Conservation (phyloP, 441 rosid genomes). For the Syzygium syzygioides region DNA sequence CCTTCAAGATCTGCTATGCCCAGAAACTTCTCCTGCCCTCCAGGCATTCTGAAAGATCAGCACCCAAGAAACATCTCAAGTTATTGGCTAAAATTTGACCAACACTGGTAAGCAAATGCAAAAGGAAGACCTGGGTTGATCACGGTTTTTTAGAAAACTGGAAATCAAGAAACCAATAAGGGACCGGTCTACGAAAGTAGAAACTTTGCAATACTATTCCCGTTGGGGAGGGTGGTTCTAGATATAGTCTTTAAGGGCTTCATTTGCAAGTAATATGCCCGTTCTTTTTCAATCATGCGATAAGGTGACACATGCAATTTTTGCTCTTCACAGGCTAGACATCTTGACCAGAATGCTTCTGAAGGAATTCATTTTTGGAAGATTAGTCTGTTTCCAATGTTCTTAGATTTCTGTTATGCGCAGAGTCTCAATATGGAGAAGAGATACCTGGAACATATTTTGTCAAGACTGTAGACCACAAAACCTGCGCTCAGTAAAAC, state of each 20-base stretch:
- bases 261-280: background rate
- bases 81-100: background rate
- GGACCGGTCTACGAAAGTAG: background rate
- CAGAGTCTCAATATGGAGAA: background rate
- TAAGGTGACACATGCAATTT: background rate
- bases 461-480: slow-evolving; percentile 60
- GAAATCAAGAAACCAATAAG: background rate
- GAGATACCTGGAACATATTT: slow-evolving; percentile 58
- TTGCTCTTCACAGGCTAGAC: background rate
- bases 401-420: background rate
- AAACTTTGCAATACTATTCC: background rate
- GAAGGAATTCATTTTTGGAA: background rate
- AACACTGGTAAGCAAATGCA: background rate
- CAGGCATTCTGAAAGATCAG: slow-evolving; percentile 52
- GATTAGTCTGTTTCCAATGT: background rate
- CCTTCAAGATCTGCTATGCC: slow-evolving; percentile 69
- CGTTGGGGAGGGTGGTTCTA: background rate
- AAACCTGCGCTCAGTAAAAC: slow-evolving; percentile 36
- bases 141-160: background rate
- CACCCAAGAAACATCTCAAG: background rate
- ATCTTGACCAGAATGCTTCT: background rate
- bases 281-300: background rate
- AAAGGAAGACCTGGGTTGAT: background rate
- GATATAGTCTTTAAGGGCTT: background rate
- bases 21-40: slow-evolving; percentile 70